phyloP scores from a whole-genome alignment of 164 flowering plant species.

The Santalum album region DNA sequence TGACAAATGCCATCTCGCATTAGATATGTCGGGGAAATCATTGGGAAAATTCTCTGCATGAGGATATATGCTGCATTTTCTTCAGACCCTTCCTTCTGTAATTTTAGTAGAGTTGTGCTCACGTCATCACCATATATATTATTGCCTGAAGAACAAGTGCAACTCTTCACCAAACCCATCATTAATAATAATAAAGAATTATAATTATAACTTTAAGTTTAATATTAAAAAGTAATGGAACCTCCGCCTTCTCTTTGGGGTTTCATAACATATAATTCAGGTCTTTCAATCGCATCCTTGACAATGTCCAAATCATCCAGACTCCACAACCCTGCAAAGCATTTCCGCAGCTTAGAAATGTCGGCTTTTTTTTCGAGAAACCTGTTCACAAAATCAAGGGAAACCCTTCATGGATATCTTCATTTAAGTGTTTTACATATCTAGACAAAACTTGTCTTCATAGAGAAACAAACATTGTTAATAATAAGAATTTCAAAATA shows the following conservation, averaged over 20 bases:
- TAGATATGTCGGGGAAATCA: slow-evolving; percentile 36
- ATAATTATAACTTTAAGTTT: background rate
- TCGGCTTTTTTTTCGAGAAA: slow-evolving; percentile 79
- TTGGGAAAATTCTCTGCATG: slow-evolving; percentile 90
- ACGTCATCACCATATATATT: slow-evolving; percentile 80
- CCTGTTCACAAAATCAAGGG: slow-evolving; percentile 30
- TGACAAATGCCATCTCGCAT: slow-evolving; percentile 71
- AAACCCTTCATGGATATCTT: slow-evolving; percentile 1
- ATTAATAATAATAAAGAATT: too few species aligned
- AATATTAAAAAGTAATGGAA: slow-evolving; percentile 10
- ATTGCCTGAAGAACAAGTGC: slow-evolving; percentile 48
- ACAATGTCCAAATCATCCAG: slow-evolving; percentile 58
- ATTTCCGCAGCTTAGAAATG: slow-evolving; percentile 59
- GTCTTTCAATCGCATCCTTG: slow-evolving; percentile 60
- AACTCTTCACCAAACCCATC: background rate
- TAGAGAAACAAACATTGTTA: too few species aligned
- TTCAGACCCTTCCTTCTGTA: slow-evolving; percentile 57
- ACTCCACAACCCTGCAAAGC: slow-evolving; percentile 98
- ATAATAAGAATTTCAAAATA: too few species aligned
- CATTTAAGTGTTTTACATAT: too few species aligned
- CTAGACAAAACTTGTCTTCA: too few species aligned
- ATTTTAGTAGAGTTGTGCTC: slow-evolving; percentile 47
- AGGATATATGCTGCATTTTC: slow-evolving; percentile 85
- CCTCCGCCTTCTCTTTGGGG: slow-evolving; percentile 99
- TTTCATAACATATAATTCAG: slow-evolving; percentile 83